Evolutionary conservation across 306 rosid genomes (phyloP).

Genomic region (Cajanus cajan): DNA sequence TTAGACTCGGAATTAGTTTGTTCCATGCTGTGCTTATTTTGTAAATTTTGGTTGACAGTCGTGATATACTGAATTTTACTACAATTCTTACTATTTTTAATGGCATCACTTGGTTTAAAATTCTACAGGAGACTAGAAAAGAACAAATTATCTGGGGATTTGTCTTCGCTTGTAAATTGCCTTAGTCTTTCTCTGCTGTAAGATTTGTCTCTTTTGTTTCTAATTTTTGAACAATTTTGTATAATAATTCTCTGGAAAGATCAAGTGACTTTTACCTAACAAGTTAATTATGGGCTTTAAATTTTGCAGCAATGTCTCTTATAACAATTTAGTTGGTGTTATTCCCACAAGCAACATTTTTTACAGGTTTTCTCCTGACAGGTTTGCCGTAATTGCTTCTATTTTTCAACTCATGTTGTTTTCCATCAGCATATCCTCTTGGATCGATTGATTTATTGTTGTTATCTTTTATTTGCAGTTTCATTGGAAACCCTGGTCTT

Average conservation of each 20-base stretch:
- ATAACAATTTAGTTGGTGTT: constrained; percentile 65
- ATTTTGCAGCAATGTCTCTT: constrained; percentile 69
- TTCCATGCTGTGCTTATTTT: background rate
- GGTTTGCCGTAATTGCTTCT: constrained; percentile 40
- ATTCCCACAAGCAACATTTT: constrained; percentile 73
- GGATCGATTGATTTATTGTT: background rate
- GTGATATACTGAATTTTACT: background rate
- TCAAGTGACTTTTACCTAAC: background rate
- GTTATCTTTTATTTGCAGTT: constrained; percentile 41
- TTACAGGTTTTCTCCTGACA: constrained; percentile 71
- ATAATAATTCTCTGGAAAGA: background rate
- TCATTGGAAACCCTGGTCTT: constrained; percentile 69
- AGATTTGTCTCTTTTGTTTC: constrained; percentile 11
- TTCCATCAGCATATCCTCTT: background rate
- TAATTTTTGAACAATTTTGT: background rate
- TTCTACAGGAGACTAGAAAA: constrained; percentile 64
- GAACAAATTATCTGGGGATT: constrained; percentile 71
- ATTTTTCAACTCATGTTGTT: background rate
- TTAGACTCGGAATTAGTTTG: background rate
- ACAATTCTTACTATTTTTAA: background rate
- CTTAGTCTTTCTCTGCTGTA: constrained; percentile 67
- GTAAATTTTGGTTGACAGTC: background rate
- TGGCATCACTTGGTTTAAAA: background rate
- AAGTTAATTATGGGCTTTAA: background rate
- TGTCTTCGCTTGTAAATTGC: constrained; percentile 55